A percentile compares a stretch with the other conserved stretches of the same genome.
phyloP scores from a whole-genome alignment of 2,329 filamentous ascomycete species.

The Arachnopeziza araneosa region DNA sequence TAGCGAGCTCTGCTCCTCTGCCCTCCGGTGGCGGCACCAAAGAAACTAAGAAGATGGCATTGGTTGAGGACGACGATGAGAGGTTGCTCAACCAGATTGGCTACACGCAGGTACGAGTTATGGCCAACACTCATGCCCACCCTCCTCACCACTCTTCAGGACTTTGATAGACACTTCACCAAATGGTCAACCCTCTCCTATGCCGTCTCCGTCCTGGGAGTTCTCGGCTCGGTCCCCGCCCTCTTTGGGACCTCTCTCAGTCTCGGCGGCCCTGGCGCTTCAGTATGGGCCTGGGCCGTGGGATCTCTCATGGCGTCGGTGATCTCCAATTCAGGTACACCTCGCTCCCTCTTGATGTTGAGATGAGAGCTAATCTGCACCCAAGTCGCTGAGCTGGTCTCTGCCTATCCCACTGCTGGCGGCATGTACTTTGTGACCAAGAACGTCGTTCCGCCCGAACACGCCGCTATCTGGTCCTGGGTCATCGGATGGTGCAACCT shows the following conservation, averaged over 20 bases:
- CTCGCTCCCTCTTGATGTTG: background rate
- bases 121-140: background rate
- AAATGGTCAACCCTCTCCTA: conserved; percentile 64
- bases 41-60: conserved; percentile 35
- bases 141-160: conserved; percentile 34
- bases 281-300: conserved; percentile 61
- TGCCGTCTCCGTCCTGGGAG: conserved; percentile 59
- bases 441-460: conserved; percentile 54
- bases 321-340: conserved; percentile 52
- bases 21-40: background rate
- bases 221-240: conserved; percentile 59
- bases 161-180: conserved; percentile 56
- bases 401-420: conserved; percentile 52
- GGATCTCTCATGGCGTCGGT: conserved; percentile 59
- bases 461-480: conserved; percentile 60
- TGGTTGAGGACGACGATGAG: conserved; percentile 54
- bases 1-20: background rate
- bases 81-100: conserved; percentile 54
- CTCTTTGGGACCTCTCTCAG: conserved; percentile 54
- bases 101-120: conserved; percentile 50
- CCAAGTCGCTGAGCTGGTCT: conserved; percentile 20
- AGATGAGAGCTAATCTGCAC: background rate
- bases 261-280: conserved; percentile 56
- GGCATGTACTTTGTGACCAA: conserved; percentile 67
- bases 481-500: conserved; percentile 64